Base-by-base conservation (phyloP, 1,284 basidiomycete genomes). In the Austropuccinia psidii region DNA sequence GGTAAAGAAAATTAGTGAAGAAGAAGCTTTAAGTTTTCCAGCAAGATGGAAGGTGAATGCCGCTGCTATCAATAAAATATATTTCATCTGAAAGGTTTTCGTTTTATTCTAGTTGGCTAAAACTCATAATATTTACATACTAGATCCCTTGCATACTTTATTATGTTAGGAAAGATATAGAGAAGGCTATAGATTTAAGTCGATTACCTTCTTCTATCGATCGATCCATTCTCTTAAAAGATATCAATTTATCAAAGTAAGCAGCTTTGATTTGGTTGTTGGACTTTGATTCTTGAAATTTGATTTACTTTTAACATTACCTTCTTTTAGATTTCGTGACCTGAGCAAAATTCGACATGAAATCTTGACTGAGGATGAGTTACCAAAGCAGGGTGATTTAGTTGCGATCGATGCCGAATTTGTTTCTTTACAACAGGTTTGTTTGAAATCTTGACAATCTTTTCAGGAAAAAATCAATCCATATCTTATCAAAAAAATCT, bases 341-440 rank as follows among this genome's bases (percentile, higher is more conserved):
- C 83, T 84, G 19, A 84, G 79, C 50, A 80, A 86, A 75, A 87
- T 95, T 78, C 90, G 90, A 79, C 94, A 98, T 78, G 86, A 89
- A 75, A 84, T 86, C 43, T 82, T 98, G 33, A 81, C 82, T 1
- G 82, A 83, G 19, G 86, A 88, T n/a, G 95, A 98, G 81, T 81
- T 96, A 21, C 95, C 93, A 0, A 85, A 81, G 72, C 88, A 88
- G 11, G 95, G 93, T 2, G 94, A 90, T 3, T 83, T 96, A 54
- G 88, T 98, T 24, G 88, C 94, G 1, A 98, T 99, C 76, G 96
- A 98, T 79, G 93, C 96, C 1, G 96, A 98, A 80, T 98, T 99
- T 80, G 94, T 98, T 7, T 90, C 89, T 19, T 89, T 99, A 84
- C 93, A 98, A 80, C 90, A 93, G 83, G 90, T 89, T 75, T 49